Evolutionary conservation across 352 stramenopile genomes (phyloP).

Genomic region (Phytophthora ohioensis): DNA sequence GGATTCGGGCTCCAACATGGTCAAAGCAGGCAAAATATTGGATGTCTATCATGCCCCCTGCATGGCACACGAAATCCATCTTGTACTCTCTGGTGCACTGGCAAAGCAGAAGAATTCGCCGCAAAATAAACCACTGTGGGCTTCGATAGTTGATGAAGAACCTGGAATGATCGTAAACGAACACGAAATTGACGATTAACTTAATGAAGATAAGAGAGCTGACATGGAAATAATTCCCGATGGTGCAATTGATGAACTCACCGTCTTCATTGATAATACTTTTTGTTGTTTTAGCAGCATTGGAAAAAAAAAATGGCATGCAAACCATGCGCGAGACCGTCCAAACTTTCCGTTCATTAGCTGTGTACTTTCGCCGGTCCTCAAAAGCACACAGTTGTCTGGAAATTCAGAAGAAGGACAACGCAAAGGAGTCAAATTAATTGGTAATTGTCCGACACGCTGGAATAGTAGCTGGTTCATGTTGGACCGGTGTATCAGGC

Average conservation of each 20-base stretch:
- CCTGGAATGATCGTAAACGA: neutral
- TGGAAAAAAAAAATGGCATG: constrained; percentile 17
- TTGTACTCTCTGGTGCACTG: neutral
- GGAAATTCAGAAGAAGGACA: constrained; percentile 2
- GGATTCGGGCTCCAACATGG: constrained; percentile 15
- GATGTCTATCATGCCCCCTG: neutral
- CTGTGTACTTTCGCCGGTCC: constrained; percentile 14
- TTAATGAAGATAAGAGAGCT: constrained; percentile 1
- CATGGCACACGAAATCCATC: constrained; percentile 3
- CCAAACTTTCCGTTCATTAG: constrained; percentile 12
- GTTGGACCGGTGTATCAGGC: neutral
- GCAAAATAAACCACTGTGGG: neutral
- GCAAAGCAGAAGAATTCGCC: neutral
- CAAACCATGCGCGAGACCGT: neutral
- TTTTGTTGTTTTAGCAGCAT: neutral
- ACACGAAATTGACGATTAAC: neutral
- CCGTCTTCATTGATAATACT: constrained; percentile 4
- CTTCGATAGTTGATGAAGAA: neutral
- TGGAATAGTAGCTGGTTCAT: neutral
- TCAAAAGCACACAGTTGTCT: constrained; percentile 10
- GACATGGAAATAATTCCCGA: constrained; percentile 2
- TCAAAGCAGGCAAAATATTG: neutral
- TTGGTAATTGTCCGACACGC: neutral
- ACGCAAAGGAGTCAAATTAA: neutral
- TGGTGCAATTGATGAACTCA: neutral